These are phyloP conservation scores for Selenicereus undatus DNA, from an alignment of 148 eudicot genomes.

Conservation along the genomic window DNA sequence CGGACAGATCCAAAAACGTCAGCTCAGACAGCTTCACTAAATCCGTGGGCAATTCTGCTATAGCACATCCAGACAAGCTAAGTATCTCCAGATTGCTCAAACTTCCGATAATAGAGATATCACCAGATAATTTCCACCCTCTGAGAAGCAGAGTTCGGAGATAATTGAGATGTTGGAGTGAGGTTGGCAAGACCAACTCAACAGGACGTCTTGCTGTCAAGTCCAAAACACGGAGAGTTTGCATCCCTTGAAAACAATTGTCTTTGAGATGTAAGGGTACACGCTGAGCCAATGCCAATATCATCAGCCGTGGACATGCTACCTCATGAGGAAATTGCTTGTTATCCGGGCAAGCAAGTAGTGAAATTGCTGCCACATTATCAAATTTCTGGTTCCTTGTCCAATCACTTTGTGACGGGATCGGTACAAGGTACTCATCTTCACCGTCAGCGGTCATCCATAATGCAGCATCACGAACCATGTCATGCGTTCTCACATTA, in stretches of 20 bases:
- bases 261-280: neutral
- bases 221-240: neutral
- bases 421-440: neutral
- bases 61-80: neutral
- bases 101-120: neutral
- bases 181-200: neutral
- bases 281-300: neutral
- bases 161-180: neutral
- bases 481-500: neutral
- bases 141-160: slow-evolving; percentile 1
- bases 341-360: slow-evolving; percentile 4
- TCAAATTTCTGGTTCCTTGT: neutral
- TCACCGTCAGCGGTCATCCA: neutral
- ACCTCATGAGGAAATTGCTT: neutral
- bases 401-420: neutral
- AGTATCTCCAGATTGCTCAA: neutral
- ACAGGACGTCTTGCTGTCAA: neutral
- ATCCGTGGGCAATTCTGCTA: neutral
- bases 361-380: neutral
- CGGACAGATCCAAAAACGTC: neutral
- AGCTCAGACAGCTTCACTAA: neutral
- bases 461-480: slow-evolving; percentile 8
- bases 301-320: neutral
- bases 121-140: neutral
- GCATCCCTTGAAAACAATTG: neutral